Percentiles rank a stretch among this genome's conserved stretches.
Conservation (phyloP, 2,329 filamentous ascomycete genomes). For the Chrysoporthe austroafricana region DNA sequence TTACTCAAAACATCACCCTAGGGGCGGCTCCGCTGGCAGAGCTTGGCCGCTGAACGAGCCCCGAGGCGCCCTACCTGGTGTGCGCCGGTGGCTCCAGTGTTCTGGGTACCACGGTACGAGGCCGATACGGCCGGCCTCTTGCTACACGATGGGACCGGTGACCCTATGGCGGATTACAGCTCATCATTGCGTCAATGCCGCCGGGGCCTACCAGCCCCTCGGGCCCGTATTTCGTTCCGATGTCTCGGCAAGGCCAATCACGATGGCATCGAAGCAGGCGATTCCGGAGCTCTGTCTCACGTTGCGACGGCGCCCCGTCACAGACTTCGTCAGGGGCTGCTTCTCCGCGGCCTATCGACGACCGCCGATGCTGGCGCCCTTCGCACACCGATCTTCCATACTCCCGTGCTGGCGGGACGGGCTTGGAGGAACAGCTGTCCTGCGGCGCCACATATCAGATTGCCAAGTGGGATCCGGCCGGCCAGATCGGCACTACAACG, state of each 20-base stretch:
- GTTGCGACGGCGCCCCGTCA: not conserved
- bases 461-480: not conserved
- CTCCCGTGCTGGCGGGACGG: no score
- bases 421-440: not conserved
- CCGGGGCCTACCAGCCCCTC: not conserved
- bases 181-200: not conserved
- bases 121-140: constrained; percentile 7
- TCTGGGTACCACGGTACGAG: not conserved
- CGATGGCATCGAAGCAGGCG: constrained; percentile 2
- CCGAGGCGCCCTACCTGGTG: not conserved
- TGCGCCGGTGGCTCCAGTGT: not conserved
- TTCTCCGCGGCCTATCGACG: not conserved
- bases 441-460: not conserved
- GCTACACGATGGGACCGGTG: constrained; percentile 1
- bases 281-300: not conserved
- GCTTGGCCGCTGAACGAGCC: constrained; percentile 26
- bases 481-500: constrained; percentile 1
- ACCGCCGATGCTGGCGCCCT: not conserved
- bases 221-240: constrained; percentile 11
- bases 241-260: not conserved
- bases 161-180: not conserved
- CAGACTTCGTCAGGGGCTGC: not conserved
- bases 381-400: no score
- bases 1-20: constrained; percentile 7
- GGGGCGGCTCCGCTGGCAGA: constrained; percentile 13